Evolutionary conservation across 2,329 filamentous ascomycete species (phyloP).

Genomic region (Penicillium oxalicum): DNA sequence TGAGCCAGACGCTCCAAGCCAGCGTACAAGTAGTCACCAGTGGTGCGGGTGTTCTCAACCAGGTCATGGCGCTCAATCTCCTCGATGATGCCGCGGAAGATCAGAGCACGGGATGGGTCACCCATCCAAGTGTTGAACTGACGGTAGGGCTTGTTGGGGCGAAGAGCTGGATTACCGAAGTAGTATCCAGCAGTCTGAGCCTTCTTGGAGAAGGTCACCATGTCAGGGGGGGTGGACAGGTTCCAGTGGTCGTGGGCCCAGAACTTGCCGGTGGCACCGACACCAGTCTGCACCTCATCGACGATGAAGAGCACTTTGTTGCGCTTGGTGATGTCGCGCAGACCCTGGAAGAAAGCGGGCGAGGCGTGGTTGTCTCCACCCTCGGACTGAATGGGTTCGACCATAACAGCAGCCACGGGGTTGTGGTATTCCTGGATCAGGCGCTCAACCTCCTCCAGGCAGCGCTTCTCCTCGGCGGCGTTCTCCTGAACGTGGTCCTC

Average conservation of each 20-base stretch:
- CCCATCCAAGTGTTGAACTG: conserved; percentile 99
- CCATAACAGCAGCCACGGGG: conserved; percentile 72
- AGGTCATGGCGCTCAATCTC: conserved; percentile 65
- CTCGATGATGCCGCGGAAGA: conserved; percentile 79
- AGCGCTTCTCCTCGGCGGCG: conserved; percentile 70
- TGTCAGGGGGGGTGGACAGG: conserved; percentile 71
- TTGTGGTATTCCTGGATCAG: conserved; percentile 73
- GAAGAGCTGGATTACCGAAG: conserved; percentile 70
- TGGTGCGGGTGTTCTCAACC: conserved; percentile 70
- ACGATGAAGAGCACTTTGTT: conserved; percentile 74
- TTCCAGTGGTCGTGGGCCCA: conserved; percentile 97
- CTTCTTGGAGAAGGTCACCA: conserved; percentile 95
- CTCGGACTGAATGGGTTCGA: conserved; percentile 91
- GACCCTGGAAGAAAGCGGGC: conserved; percentile 75
- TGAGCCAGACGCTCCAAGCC: conserved; percentile 62
- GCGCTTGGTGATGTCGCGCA: conserved; percentile 67
- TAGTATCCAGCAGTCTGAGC: conserved; percentile 92
- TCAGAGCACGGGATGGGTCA: conserved; percentile 74
- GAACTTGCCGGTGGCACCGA: conserved; percentile 89
- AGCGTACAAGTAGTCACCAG: conserved; percentile 71
- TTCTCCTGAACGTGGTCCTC: conserved; percentile 75
- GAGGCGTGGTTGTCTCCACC: conserved; percentile 92
- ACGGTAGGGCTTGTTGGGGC: conserved; percentile 87
- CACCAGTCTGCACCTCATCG: conserved; percentile 89
- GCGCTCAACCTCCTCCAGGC: conserved; percentile 75